Percentiles rank a stretch among this genome's conserved stretches.
These are phyloP conservation scores for Daldinia childiae DNA, from an alignment of 495 filamentous ascomycete genomes.

Conservation along the genomic window DNA sequence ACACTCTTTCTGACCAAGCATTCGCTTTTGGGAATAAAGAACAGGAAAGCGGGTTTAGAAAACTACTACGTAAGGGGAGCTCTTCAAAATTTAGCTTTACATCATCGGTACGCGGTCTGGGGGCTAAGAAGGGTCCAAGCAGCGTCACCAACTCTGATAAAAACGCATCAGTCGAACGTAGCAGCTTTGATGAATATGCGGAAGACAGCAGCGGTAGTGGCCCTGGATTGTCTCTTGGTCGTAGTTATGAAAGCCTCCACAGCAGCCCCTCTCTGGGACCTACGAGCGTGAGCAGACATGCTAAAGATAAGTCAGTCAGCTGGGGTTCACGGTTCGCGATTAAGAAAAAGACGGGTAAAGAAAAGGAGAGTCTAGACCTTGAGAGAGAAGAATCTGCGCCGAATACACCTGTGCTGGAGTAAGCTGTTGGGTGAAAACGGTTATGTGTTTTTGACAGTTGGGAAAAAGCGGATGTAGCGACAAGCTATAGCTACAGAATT, in stretches of 20 bases:
- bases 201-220: constrained; percentile 49
- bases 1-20: constrained; percentile 70
- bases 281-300: constrained; percentile 44
- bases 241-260: constrained; percentile 57
- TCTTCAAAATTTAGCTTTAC: constrained; percentile 80
- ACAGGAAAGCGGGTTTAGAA: constrained; percentile 66
- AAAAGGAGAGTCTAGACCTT: constrained; percentile 59
- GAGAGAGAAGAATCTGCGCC: constrained; percentile 49
- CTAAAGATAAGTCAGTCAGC: constrained; percentile 50
- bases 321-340: constrained; percentile 59
- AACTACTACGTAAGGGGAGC: constrained; percentile 81
- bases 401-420: constrained; percentile 27
- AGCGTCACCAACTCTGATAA: constrained; percentile 57
- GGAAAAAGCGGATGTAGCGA: not conserved
- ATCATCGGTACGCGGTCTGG: constrained; percentile 65
- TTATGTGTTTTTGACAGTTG: not conserved
- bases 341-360: constrained; percentile 57
- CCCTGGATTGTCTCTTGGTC: constrained; percentile 43
- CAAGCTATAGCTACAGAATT: constrained; percentile 11
- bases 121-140: constrained; percentile 70
- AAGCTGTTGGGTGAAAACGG: not conserved
- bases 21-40: constrained; percentile 54
- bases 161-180: constrained; percentile 54
- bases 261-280: constrained; percentile 53
- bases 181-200: constrained; percentile 59